phyloP scores from a whole-genome alignment of 2,329 filamentous ascomycete species.

The Cercospora sp. region DNA sequence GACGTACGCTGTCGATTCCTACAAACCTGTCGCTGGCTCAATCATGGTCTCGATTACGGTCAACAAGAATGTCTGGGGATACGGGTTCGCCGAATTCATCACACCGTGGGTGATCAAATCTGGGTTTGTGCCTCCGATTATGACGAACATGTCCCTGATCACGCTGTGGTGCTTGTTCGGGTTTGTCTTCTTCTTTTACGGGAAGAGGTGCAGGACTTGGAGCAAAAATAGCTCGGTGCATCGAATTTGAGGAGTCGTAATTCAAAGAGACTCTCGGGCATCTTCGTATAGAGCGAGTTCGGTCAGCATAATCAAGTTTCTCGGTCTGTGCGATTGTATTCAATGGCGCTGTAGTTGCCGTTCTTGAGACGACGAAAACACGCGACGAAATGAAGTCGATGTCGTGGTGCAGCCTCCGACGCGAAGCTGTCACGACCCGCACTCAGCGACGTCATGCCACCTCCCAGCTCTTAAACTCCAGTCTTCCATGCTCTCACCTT shows the following conservation, averaged over 20 bases:
- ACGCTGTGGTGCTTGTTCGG: not conserved
- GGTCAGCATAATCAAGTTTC: no score
- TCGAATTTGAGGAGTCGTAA: no score
- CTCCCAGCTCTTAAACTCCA: no score
- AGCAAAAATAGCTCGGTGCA: not conserved
- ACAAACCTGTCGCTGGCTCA: conserved; percentile 62
- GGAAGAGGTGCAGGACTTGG: not conserved
- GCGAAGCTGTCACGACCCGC: not conserved
- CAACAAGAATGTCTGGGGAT: conserved; percentile 65
- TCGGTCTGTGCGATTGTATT: no score
- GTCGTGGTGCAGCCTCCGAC: not conserved
- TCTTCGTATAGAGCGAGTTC: no score
- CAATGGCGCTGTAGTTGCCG: no score
- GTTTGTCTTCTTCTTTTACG: not conserved
- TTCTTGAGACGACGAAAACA: no score
- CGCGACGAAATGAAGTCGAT: no score
- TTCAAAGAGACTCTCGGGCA: no score
- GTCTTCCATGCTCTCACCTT: not conserved
- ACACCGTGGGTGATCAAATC: conserved; percentile 50
- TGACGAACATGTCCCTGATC: conserved; percentile 40
- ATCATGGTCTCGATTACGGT: conserved; percentile 63
- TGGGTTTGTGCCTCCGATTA: conserved; percentile 60
- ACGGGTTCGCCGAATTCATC: conserved; percentile 51
- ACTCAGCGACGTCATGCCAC: conserved; percentile 1
- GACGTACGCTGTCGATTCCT: conserved; percentile 63